phyloP scores from a whole-genome alignment of 192 early-diverging fungal species.

The Backusella westeae region DNA sequence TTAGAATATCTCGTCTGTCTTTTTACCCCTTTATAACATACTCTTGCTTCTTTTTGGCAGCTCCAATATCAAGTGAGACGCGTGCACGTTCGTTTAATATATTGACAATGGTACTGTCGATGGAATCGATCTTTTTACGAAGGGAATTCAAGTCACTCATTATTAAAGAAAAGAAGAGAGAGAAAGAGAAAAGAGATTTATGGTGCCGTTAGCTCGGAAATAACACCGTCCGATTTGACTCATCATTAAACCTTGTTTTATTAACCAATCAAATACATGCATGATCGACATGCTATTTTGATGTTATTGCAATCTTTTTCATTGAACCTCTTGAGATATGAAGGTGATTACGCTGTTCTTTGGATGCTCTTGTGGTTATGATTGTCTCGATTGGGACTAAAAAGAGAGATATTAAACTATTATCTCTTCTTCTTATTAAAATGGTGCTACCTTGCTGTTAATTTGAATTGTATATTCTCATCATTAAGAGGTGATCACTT shows the following conservation, averaged over 20 bases:
- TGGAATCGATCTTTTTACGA: slow-evolving; percentile 66
- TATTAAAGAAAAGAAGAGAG: not conserved
- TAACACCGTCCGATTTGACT: not conserved
- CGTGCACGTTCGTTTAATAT: slow-evolving; percentile 82
- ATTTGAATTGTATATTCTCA: no score
- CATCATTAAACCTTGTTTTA: not conserved
- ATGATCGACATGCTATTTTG: not conserved
- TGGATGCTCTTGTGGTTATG: no score
- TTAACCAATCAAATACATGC: not conserved
- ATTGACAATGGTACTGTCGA: slow-evolving; percentile 73
- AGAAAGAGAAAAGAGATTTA: not conserved
- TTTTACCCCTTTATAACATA: not conserved
- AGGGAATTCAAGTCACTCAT: slow-evolving; percentile 55
- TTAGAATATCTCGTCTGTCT: no score
- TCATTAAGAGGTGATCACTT: no score
- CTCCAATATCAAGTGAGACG: slow-evolving; percentile 77
- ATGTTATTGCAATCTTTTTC: no score
- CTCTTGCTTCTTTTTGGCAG: slow-evolving; percentile 56
- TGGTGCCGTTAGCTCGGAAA: not conserved
- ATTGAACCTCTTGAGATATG: no score
- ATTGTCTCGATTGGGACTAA: no score
- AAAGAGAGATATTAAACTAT: no score
- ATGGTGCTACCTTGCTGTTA: no score
- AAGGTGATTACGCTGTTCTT: no score
- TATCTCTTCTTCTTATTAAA: no score